A percentile compares a stretch with the other conserved stretches of the same genome.
Evolutionary conservation across 306 rosid species (phyloP).

Genomic region (Quercus ilex): DNA sequence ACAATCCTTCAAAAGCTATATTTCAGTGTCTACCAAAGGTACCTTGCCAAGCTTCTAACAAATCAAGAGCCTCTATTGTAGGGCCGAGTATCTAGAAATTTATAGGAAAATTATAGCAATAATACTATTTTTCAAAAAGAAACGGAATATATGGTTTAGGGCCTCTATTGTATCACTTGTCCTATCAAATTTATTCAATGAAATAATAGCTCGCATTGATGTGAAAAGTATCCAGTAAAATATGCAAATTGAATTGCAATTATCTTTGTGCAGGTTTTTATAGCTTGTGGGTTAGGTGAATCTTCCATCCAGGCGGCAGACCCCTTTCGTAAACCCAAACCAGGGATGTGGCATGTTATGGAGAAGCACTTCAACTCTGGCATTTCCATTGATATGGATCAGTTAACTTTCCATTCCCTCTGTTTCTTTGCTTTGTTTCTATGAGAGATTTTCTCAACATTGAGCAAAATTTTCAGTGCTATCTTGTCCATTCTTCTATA

Average conservation of each 20-base stretch:
- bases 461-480: neutral
- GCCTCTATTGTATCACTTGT: neutral
- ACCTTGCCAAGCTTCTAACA: too few relatives aligned
- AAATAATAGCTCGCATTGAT: neutral
- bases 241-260: constrained; percentile 4
- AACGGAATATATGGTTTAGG: neutral
- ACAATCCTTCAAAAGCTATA: too few relatives aligned
- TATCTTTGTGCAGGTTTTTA: constrained; percentile 63
- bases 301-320: constrained; percentile 45
- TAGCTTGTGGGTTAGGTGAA: constrained; percentile 71
- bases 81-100: too few relatives aligned
- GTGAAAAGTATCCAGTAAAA: neutral
- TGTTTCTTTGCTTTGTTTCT: constrained; percentile 2
- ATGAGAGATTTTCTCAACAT: neutral
- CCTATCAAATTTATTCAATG: neutral
- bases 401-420: constrained; percentile 48
- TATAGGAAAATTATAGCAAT: too few relatives aligned
- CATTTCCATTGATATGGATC: constrained; percentile 70
- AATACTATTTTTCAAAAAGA: neutral
- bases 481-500: constrained; percentile 1
- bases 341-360: constrained; percentile 92
- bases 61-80: too few relatives aligned
- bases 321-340: constrained; percentile 79
- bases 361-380: constrained; percentile 78
- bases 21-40: too few relatives aligned